Conservation (phyloP, 768 basidiomycete genomes). For the Mycena amicta region DNA sequence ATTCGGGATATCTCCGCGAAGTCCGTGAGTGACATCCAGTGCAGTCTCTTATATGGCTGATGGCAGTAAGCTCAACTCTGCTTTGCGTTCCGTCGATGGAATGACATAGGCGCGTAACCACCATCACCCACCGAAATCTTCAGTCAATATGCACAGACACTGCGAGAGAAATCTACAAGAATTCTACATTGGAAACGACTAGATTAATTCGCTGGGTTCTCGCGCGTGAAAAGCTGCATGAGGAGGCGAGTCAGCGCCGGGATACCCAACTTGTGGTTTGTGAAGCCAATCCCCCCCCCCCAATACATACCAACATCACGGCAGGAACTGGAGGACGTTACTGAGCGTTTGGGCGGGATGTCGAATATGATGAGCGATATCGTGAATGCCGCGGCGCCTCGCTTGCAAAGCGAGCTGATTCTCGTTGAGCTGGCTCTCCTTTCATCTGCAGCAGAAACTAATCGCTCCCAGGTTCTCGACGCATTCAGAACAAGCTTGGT, state of each 20-base stretch:
- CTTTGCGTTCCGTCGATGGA: conserved; percentile 71
- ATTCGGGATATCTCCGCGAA: conserved; percentile 82
- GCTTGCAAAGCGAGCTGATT: conserved; percentile 5
- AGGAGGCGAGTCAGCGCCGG: conserved; percentile 33
- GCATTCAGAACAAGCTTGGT: conserved; percentile 1
- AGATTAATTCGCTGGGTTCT: conserved; percentile 49
- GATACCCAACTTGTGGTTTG: conserved; percentile 30
- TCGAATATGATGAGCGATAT: conserved; percentile 2
- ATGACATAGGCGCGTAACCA: conserved; percentile 65
- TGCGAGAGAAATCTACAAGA: conserved; percentile 68
- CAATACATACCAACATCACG: background rate
- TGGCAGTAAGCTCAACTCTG: conserved; percentile 79
- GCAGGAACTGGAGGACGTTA: conserved; percentile 33
- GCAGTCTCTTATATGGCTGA: background rate
- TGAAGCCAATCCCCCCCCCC: conserved; percentile 15
- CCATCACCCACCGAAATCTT: too few species aligned
- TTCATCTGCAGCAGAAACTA: background rate
- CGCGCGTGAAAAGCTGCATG: conserved; percentile 43
- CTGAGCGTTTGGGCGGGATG: conserved; percentile 14
- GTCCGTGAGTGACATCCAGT: conserved; percentile 52
- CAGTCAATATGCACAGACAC: conserved; percentile 49
- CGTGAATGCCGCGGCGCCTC: background rate
- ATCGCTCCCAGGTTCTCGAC: conserved; percentile 6
- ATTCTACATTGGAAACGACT: conserved; percentile 62
- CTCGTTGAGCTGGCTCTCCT: background rate